A percentile compares a stretch with the other conserved stretches of the same genome.
Conservation (phyloP, 257 asterid species). For the Solanum pinnatisectum region DNA sequence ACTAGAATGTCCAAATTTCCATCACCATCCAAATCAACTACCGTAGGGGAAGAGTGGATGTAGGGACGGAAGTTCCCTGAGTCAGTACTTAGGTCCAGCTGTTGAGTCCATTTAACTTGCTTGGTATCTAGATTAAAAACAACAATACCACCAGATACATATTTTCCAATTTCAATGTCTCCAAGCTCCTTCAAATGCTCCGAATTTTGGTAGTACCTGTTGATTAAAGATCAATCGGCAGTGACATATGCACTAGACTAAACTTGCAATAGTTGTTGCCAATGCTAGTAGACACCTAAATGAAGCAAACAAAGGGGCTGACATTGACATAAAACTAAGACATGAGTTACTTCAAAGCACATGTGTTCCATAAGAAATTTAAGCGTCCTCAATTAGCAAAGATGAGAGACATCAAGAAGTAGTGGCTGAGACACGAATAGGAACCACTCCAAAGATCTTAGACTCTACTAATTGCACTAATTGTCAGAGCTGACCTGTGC, state of each 20-base stretch:
- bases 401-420: not conserved
- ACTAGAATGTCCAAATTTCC: conserved; percentile 93
- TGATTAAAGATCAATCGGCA: conserved; percentile 35
- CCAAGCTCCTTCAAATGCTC: conserved; percentile 93
- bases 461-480: not conserved
- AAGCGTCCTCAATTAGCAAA: not conserved
- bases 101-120: conserved; percentile 90
- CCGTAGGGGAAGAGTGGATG: conserved; percentile 94
- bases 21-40: conserved; percentile 97
- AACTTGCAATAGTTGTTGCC: not conserved
- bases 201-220: conserved; percentile 97
- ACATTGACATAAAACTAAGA: not conserved
- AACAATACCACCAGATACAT: conserved; percentile 95
- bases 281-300: not conserved
- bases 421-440: not conserved
- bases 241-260: not conserved
- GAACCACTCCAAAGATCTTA: not conserved
- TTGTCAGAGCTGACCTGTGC: not conserved
- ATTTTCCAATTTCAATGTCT: conserved; percentile 89
- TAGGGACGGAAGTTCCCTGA: conserved; percentile 76
- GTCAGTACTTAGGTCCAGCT: conserved; percentile 81
- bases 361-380: not conserved
- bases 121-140: conserved; percentile 90
- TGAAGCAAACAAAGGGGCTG: not conserved
- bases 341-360: not conserved